These are phyloP conservation scores for Hypsizygus ulmarius DNA, from an alignment of 1,284 basidiomycete species.

Conservation along the genomic window DNA sequence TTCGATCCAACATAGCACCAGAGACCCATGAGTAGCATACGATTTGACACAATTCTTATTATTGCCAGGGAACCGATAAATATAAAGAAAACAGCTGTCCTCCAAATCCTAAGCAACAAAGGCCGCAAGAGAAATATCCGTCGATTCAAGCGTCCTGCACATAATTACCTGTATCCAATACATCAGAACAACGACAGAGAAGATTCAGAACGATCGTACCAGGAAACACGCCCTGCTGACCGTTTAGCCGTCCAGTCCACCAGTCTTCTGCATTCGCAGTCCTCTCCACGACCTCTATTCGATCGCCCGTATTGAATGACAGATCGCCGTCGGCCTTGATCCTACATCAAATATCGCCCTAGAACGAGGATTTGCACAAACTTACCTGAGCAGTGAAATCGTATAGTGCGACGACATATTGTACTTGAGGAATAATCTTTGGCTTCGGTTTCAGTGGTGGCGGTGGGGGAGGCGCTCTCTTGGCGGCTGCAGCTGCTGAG, in stretches of 20 bases:
- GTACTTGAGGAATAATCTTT: conserved; percentile 51
- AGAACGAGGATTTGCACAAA: conserved; percentile 9
- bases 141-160: conserved; percentile 43
- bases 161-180: conserved; percentile 44
- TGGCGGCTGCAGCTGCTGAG: conserved; percentile 48
- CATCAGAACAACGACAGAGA: conserved; percentile 12
- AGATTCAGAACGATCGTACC: conserved; percentile 44
- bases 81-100: neutral
- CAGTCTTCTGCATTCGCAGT: conserved; percentile 89
- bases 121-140: neutral
- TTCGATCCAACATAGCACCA: too few relatives aligned
- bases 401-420: conserved; percentile 92
- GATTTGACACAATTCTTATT: too few relatives aligned
- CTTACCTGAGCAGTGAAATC: conserved; percentile 86
- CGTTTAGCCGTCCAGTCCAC: conserved; percentile 94
- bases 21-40: too few relatives aligned
- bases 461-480: conserved; percentile 86
- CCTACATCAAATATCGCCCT: conserved; percentile 6
- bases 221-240: conserved; percentile 89
- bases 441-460: conserved; percentile 88
- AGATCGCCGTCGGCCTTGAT: conserved; percentile 88
- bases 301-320: conserved; percentile 88
- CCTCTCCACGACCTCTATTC: conserved; percentile 89
- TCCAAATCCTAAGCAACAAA: neutral
- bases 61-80: neutral